Conservation (phyloP, 768 basidiomycete genomes). For the Botryobasidium botryosum region DNA sequence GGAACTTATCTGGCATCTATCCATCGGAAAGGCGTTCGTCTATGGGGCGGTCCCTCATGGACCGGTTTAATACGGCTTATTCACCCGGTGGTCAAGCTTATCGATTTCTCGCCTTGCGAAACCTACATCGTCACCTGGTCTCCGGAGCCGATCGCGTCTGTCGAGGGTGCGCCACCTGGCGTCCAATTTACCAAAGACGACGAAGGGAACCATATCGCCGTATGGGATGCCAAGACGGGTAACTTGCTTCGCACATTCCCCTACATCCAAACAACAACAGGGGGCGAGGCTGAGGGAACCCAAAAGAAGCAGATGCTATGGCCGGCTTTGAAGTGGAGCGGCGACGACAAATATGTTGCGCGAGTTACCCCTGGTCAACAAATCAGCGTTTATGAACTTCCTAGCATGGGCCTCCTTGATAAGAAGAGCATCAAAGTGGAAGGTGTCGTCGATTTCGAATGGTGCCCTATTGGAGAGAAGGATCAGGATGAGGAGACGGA, state of each 20-base stretch:
- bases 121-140: conserved; percentile 97
- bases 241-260: conserved; percentile 84
- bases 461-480: conserved; percentile 86
- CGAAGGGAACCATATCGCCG: conserved; percentile 88
- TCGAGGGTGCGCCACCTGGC: conserved; percentile 64
- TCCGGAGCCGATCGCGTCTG: conserved; percentile 76
- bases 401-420: conserved; percentile 82
- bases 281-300: conserved; percentile 35
- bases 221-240: conserved; percentile 97
- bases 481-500: conserved; percentile 55
- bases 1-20: conserved; percentile 92
- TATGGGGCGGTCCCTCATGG: conserved; percentile 92
- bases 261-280: conserved; percentile 30
- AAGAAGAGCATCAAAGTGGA: conserved; percentile 97
- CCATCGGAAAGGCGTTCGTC: conserved; percentile 84
- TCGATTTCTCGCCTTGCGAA: conserved; percentile 96
- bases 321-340: conserved; percentile 95
- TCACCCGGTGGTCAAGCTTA: conserved; percentile 84
- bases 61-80: conserved; percentile 79
- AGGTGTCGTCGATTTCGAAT: conserved; percentile 95
- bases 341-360: conserved; percentile 89
- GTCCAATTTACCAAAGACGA: conserved; percentile 75
- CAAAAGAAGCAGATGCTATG: conserved; percentile 73
- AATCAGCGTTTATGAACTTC: conserved; percentile 93
- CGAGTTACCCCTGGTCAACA: conserved; percentile 77